These are phyloP conservation scores for Zelopaecilomyces penicillatus DNA, from an alignment of 2,329 filamentous ascomycete genomes.

Conservation along the genomic window DNA sequence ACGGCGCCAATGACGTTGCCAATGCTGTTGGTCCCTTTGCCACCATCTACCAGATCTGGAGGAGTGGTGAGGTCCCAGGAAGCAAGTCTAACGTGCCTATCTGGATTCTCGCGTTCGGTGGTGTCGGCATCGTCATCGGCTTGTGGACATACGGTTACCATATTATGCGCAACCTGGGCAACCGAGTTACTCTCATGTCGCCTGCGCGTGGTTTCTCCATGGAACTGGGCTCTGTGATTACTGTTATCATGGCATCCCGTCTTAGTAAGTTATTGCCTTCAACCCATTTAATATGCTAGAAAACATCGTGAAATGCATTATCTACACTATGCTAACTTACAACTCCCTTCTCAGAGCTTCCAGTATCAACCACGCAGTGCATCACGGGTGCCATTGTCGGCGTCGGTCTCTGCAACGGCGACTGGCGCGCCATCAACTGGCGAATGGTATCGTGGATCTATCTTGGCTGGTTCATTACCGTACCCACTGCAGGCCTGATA, in stretches of 20 bases:
- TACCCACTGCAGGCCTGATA: slow-evolving; percentile 48
- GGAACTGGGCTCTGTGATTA: slow-evolving; percentile 53
- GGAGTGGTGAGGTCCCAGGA: slow-evolving; percentile 32
- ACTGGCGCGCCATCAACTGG: slow-evolving; percentile 53
- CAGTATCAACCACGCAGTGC: slow-evolving; percentile 58
- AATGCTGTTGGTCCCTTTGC: slow-evolving; percentile 57
- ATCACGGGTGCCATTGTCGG: slow-evolving; percentile 55
- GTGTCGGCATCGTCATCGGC: slow-evolving; percentile 43
- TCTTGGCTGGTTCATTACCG: slow-evolving; percentile 51
- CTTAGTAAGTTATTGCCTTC: slow-evolving; percentile 30
- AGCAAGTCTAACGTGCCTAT: slow-evolving; percentile 43
- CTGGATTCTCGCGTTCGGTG: slow-evolving; percentile 52
- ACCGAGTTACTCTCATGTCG: slow-evolving; percentile 55
- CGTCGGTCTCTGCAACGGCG: slow-evolving; percentile 53
- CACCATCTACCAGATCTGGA: slow-evolving; percentile 54
- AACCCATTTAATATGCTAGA: neutral
- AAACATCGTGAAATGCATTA: slow-evolving; percentile 1
- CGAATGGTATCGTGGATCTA: slow-evolving; percentile 54
- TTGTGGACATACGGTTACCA: slow-evolving; percentile 56
- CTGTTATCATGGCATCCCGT: slow-evolving; percentile 55
- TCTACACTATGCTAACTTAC: neutral
- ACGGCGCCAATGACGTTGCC: slow-evolving; percentile 59
- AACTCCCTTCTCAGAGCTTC: slow-evolving; percentile 33
- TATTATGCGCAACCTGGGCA: slow-evolving; percentile 56
- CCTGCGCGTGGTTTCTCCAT: slow-evolving; percentile 51